Percentiles rank a stretch among this genome's conserved stretches.
Conservation (phyloP, 768 basidiomycete genomes). For the Podaxis sp. region DNA sequence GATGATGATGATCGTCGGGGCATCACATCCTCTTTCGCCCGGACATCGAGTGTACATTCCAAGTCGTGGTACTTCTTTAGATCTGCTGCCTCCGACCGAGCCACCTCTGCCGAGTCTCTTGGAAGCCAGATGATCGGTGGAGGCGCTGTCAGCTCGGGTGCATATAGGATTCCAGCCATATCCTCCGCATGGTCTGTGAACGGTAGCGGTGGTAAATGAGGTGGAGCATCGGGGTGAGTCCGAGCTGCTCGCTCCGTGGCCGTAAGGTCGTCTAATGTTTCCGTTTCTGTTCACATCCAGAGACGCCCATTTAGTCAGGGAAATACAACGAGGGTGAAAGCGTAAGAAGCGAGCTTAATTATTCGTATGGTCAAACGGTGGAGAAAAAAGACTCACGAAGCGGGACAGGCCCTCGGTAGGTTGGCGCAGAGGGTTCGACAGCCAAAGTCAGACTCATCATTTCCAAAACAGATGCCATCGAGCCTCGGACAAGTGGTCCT, state of each 20-base stretch:
- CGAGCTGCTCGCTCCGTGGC: constrained; percentile 77
- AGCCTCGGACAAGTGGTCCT: constrained; percentile 55
- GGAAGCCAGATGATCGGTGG: constrained; percentile 84
- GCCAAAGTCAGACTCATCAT: constrained; percentile 83
- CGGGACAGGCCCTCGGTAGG: constrained; percentile 59
- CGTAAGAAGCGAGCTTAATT: constrained; percentile 5
- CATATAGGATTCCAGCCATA: constrained; percentile 76
- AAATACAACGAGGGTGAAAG: neutral
- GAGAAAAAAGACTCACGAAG: constrained; percentile 47
- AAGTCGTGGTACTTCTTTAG: constrained; percentile 73
- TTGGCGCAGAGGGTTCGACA: constrained; percentile 61
- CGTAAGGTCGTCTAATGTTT: constrained; percentile 77
- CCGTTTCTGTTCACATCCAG: constrained; percentile 47
- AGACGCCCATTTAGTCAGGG: neutral
- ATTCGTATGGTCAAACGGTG: constrained; percentile 9
- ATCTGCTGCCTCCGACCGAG: constrained; percentile 72
- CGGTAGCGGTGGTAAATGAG: constrained; percentile 63
- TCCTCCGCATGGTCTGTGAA: constrained; percentile 78
- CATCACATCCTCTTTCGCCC: constrained; percentile 50
- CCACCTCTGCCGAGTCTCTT: constrained; percentile 72
- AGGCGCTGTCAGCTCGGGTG: constrained; percentile 77
- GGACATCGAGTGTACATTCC: constrained; percentile 67
- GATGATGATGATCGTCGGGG: constrained; percentile 33
- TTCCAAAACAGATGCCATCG: constrained; percentile 79
- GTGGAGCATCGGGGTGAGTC: constrained; percentile 76